A percentile compares a stretch with the other conserved stretches of the same genome.
Conservation (phyloP, 805 yeast genomes). For the Candida palmyrensis region DNA sequence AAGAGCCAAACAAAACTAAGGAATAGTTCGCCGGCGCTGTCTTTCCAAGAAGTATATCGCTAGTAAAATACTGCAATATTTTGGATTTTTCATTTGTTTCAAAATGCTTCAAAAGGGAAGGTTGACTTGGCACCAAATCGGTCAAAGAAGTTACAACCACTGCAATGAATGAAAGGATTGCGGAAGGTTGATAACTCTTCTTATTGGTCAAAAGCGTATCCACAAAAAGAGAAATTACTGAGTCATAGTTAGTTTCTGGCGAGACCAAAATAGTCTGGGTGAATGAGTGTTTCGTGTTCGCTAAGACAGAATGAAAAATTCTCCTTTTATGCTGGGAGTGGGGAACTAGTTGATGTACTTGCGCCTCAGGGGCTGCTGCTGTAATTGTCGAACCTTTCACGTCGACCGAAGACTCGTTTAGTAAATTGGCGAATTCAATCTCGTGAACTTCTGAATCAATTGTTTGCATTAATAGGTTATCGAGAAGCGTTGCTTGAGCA, state of each 20-base stretch:
- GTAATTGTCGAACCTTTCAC: not conserved
- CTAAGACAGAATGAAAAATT: slow-evolving; percentile 22
- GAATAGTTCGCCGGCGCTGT: slow-evolving; percentile 29
- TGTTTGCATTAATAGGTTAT: slow-evolving; percentile 11
- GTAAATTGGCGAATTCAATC: too few relatives aligned
- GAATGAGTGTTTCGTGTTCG: slow-evolving; percentile 23
- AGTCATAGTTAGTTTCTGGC: not conserved
- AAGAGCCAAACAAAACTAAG: slow-evolving; percentile 37
- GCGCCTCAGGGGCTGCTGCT: slow-evolving; percentile 7
- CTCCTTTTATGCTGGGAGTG: slow-evolving; percentile 11
- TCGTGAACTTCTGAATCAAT: slow-evolving; percentile 6
- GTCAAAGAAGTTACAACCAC: slow-evolving; percentile 17
- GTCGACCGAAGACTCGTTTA: slow-evolving; percentile 5
- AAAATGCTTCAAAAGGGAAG: slow-evolving; percentile 15
- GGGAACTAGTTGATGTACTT: too few relatives aligned
- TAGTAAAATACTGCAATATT: slow-evolving; percentile 22
- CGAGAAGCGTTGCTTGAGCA: slow-evolving; percentile 34
- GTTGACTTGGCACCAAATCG: slow-evolving; percentile 20
- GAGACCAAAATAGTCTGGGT: slow-evolving; percentile 4
- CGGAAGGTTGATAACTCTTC: not conserved
- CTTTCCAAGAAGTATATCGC: slow-evolving; percentile 44
- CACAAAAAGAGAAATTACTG: not conserved
- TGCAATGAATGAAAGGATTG: slow-evolving; percentile 17
- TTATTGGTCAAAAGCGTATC: not conserved
- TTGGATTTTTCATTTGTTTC: slow-evolving; percentile 5